Percentiles rank a stretch among this genome's conserved stretches.
These are phyloP conservation scores for Colletotrichum sansevieriae DNA, from an alignment of 2,329 filamentous ascomycete genomes.

Conservation along the genomic window DNA sequence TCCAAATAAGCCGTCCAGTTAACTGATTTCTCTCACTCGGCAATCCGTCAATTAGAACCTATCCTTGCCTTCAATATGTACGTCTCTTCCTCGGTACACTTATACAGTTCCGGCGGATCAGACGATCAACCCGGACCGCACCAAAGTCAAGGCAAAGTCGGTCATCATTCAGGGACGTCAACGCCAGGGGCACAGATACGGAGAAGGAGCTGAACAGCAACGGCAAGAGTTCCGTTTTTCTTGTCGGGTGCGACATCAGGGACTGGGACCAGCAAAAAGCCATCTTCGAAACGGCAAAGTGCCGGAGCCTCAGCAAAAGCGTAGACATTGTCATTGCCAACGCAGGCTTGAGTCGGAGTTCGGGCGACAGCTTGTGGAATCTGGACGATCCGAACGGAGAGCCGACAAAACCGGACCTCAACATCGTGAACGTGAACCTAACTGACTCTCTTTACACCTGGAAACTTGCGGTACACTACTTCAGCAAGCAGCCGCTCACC, in stretches of 20 bases:
- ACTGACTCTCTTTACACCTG: constrained; percentile 59
- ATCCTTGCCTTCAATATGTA: constrained; percentile 20
- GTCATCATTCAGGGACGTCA: constrained; percentile 59
- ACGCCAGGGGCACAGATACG: constrained; percentile 50
- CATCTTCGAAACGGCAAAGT: constrained; percentile 56
- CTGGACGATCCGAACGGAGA: constrained; percentile 49
- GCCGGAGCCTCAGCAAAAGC: constrained; percentile 52
- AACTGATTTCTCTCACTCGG: no score
- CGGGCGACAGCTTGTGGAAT: constrained; percentile 54
- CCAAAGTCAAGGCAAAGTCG: constrained; percentile 56
- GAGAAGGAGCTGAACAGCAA: constrained; percentile 50
- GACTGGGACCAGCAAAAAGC: constrained; percentile 58
- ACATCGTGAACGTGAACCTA: constrained; percentile 57
- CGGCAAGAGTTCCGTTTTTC: constrained; percentile 44
- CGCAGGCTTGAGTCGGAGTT: constrained; percentile 57
- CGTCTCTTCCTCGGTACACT: constrained; percentile 45
- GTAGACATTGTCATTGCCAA: constrained; percentile 63
- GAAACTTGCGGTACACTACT: constrained; percentile 62
- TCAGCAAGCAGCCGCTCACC: constrained; percentile 55
- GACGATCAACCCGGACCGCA: constrained; percentile 51
- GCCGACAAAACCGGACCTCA: constrained; percentile 55
- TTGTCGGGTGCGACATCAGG: constrained; percentile 57
- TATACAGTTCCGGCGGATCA: constrained; percentile 53
- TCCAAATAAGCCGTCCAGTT: no score
- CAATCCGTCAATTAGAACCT: background rate